Evolutionary conservation across 2,329 filamentous ascomycete genomes (phyloP).

Genomic region (Sphaerulina populicola): DNA sequence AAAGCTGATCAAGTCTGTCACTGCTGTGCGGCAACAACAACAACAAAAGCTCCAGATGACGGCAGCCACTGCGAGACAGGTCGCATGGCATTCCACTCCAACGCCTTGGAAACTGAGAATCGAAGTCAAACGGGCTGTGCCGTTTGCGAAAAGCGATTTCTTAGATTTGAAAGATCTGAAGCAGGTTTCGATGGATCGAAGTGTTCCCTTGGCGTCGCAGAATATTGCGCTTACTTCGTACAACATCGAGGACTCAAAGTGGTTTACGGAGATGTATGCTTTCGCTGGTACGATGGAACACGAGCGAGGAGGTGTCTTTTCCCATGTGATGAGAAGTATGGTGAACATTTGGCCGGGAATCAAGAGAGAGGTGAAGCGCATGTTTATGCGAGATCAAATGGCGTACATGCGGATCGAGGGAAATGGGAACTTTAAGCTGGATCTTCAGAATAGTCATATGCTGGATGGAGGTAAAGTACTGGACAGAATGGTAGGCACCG

Average conservation of each 20-base stretch:
- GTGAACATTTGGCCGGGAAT: conserved; percentile 14
- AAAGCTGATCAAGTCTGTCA: conserved; percentile 20
- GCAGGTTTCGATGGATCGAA: conserved; percentile 13
- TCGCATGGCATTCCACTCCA: too few relatives aligned
- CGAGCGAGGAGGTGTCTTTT: background rate
- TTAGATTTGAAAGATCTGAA: conserved; percentile 6
- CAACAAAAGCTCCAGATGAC: too few relatives aligned
- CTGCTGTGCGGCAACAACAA: conserved; percentile 7
- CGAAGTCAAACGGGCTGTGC: conserved; percentile 15
- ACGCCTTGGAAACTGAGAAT: conserved; percentile 12
- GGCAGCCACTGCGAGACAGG: background rate
- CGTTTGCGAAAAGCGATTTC: conserved; percentile 18
- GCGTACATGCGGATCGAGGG: conserved; percentile 20
- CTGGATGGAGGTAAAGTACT: conserved; percentile 21
- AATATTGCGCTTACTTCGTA: conserved; percentile 10
- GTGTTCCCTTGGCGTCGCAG: conserved; percentile 3
- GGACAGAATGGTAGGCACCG: conserved; percentile 1
- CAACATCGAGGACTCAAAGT: conserved; percentile 1
- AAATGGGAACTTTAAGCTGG: conserved; percentile 24
- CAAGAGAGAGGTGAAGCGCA: conserved; percentile 19
- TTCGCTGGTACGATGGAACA: conserved; percentile 3
- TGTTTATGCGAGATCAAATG: conserved; percentile 27
- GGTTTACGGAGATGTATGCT: conserved; percentile 15
- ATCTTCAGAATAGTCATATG: conserved; percentile 24
- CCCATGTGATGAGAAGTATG: conserved; percentile 7